Percentiles rank a stretch among this genome's conserved stretches.
Conservation (phyloP, 2,329 filamentous ascomycete species). For the Clonostachys sp. region DNA sequence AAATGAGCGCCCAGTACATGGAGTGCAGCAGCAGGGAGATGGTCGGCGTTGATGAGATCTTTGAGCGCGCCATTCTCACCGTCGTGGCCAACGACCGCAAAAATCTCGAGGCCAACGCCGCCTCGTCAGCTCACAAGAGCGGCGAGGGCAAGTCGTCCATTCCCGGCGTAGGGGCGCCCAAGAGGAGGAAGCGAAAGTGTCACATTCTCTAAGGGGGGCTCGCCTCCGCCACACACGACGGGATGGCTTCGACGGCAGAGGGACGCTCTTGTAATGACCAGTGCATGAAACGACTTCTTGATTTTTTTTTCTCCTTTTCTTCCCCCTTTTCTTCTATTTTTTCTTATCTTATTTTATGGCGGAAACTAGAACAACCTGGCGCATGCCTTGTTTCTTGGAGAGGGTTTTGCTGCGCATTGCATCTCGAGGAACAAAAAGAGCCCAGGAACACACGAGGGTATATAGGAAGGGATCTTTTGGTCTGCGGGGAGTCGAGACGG, state of each 20-base stretch:
- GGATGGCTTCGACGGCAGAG: background rate
- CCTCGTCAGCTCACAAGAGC: constrained; percentile 21
- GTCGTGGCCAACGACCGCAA: constrained; percentile 78
- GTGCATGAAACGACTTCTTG: constrained; percentile 28
- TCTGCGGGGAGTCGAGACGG: too few relatives aligned
- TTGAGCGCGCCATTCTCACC: constrained; percentile 84
- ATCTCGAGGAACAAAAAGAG: background rate
- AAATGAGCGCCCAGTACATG: constrained; percentile 95
- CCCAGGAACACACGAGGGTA: background rate
- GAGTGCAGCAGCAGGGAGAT: constrained; percentile 99
- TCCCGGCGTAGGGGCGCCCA: constrained; percentile 43
- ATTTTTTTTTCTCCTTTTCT: constrained; percentile 14
- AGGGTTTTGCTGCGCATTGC: background rate
- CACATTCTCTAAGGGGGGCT: constrained; percentile 59
- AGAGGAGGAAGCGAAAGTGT: constrained; percentile 83
- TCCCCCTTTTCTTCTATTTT: constrained; percentile 6
- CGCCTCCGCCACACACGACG: background rate
- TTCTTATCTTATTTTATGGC: background rate
- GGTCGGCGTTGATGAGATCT: constrained; percentile 93
- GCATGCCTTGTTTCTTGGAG: too few relatives aligned
- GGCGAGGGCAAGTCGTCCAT: constrained; percentile 30
- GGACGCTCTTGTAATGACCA: constrained; percentile 34
- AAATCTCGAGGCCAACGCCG: constrained; percentile 47
- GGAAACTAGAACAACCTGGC: too few relatives aligned
- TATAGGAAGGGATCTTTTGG: background rate